Base-by-base conservation (phyloP, 306 rosid genomes). In the Begonia peltatifolia region DNA sequence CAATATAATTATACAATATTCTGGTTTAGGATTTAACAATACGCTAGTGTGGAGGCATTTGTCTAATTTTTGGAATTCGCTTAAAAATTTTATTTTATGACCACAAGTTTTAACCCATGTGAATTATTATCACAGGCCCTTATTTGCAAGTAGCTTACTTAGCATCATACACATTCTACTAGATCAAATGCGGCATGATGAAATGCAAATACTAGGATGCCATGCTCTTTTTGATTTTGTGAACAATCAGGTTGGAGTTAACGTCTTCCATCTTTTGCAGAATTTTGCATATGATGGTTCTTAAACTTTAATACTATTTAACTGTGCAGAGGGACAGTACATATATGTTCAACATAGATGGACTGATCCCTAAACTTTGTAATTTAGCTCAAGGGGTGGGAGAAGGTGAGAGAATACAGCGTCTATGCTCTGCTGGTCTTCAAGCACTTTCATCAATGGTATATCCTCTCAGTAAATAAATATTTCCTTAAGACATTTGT, bases 361-460 rank as follows among this genome's bases (percentile, higher is more conserved):
- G 79, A 11, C 73, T 77, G 63, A 66, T 86, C 57, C 94, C 94
- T 12, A 83, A 77, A 65, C 85, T 92, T 17, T 86, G 96, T 71
- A 86, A 79, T 57, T 64, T 92, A 70, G 79, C 84, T 68, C 96
- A 83, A 79, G 99, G 87, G 68, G 62, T 42, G 13, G 92, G 88
- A 47, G 87, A 79, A 7, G 84, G 81, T 75, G 93, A 83, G 55
- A 68, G 54, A 53, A 72, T 76, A 46, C 66, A 63, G 64, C 56
- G 10, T 50, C 74, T 68, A 46, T 76, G 87, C 63, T 63, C 88
- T 13, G 79, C 93, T 68, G 88, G 88, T 49, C 73, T 86, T 64
- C 86, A 75, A 74, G 72, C 80, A 60, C 99, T 92, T 55, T 79
- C 99, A 35, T 64, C 99, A 44, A 73, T 92, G 99, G 96, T 86